A percentile compares a stretch with the other conserved stretches of the same genome.
phyloP scores from a whole-genome alignment of 2,329 filamentous ascomycete genomes.

The Ophiostoma perfectum region DNA sequence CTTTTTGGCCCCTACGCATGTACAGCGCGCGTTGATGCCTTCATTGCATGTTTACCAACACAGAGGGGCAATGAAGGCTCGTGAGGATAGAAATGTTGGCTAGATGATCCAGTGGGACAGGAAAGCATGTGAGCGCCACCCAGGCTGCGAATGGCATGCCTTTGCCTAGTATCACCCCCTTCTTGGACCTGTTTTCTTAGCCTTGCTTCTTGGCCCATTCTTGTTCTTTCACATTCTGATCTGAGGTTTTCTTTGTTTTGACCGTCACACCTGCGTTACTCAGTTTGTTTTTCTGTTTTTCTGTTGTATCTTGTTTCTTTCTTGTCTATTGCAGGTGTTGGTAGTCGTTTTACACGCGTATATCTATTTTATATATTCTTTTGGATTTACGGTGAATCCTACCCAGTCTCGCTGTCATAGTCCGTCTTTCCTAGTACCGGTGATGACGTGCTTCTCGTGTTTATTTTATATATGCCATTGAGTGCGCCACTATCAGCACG shows the following conservation, averaged over 20 bases:
- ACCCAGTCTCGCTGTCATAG: neutral
- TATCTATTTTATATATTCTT: neutral
- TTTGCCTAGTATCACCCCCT: neutral
- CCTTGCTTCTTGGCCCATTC: neutral
- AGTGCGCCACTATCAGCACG: too few species aligned
- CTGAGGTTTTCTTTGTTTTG: neutral
- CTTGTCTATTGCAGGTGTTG: conserved; percentile 10
- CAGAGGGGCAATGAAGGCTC: conserved; percentile 13
- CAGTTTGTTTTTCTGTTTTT: neutral
- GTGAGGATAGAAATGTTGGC: conserved; percentile 7
- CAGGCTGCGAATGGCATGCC: too few species aligned
- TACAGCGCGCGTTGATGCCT: conserved; percentile 19
- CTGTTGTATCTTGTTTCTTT: neutral
- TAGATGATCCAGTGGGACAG: neutral
- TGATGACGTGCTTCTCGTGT: too few species aligned
- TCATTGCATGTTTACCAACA: conserved; percentile 9
- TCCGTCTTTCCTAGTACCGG: neutral
- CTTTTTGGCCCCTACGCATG: conserved; percentile 18
- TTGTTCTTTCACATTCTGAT: neutral
- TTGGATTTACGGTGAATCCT: neutral
- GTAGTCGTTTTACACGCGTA: neutral
- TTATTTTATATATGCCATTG: too few species aligned
- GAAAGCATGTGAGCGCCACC: too few species aligned
- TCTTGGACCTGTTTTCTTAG: neutral
- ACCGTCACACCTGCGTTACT: neutral